A percentile compares a stretch with the other conserved stretches of the same genome.
Evolutionary conservation across 192 early-diverging fungal genomes (phyloP).

Genomic region (Radiomyces spectabilis): DNA sequence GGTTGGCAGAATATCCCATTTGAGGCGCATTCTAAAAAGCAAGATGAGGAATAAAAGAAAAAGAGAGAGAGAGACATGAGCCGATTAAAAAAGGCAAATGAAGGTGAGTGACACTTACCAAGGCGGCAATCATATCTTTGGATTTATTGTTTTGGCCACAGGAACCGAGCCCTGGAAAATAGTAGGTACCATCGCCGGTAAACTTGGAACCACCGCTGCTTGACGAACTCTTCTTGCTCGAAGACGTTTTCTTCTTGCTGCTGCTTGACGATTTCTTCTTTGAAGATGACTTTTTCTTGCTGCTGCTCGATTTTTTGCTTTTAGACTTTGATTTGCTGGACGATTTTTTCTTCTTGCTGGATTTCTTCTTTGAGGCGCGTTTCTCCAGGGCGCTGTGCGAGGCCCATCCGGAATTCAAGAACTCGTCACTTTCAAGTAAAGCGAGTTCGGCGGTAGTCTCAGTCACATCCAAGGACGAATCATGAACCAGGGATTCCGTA

Average conservation of each 20-base stretch:
- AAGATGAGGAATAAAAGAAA: neutral
- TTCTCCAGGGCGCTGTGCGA: too few species aligned
- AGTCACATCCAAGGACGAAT: too few species aligned
- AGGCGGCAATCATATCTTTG: constrained; percentile 42
- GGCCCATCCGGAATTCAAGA: too few species aligned
- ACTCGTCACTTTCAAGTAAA: too few species aligned
- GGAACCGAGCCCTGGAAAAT: constrained; percentile 42
- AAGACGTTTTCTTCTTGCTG: neutral
- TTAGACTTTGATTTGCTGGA: too few species aligned
- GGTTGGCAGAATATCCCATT: constrained; percentile 40
- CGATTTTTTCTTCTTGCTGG: too few species aligned
- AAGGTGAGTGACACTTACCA: constrained; percentile 20
- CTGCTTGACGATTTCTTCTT: neutral
- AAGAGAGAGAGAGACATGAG: neutral
- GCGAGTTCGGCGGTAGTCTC: too few species aligned
- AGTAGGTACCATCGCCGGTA: constrained; percentile 51
- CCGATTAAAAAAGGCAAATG: neutral
- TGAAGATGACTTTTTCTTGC: neutral
- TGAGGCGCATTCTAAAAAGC: constrained; percentile 40
- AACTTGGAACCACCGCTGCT: neutral
- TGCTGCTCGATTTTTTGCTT: too few species aligned
- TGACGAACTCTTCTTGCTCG: neutral
- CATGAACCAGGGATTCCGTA: too few species aligned
- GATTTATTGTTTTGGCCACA: constrained; percentile 42
- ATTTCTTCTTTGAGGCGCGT: too few species aligned